Base-by-base conservation (phyloP, 176 grass and related monocot genomes). In the Cocos nucifera region DNA sequence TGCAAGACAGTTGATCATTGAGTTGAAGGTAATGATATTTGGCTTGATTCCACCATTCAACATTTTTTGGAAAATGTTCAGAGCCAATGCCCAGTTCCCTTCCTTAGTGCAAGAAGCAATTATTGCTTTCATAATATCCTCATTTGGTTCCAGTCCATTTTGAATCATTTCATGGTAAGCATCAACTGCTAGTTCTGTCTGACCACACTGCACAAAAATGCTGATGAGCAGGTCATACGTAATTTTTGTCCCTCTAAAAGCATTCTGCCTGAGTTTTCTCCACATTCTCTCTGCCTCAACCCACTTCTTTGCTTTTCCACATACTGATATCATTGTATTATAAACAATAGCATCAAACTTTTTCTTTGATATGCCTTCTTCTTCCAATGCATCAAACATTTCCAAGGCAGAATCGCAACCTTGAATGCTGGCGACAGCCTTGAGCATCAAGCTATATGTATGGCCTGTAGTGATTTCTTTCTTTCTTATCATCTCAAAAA, bases 251-350 rank as follows among this genome's bases (percentile, higher is more conserved):
- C 80, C 78, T 66, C 56, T 77, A 10, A 85, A 64, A 66, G 69
- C 75, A 82, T 69, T 87, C 14, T 85, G 63, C 15, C 17, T 52
- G 16, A 96, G 75, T 49, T 72, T 82, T 82, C 62, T 82, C 91
- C 91, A 96, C 4, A 90, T 61, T 78, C 54, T 85, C 64, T 90
- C 80, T 20, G 71, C 77, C 65, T 90, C 78, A 65, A 70, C 57
- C 80, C 80, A 90, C 60, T 96, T 76, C 75, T 87, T 96, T 3
- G 71, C 80, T 87, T 75, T 87, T 15, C 74, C 86, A 66, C 75
- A 87, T 0, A 71, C 73, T 19, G 91, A 87, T 76, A 96, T 84
- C 91, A 87, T 80, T 17, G 91, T 90, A 79, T 96, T 96, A 56
- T 84, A 96, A 49, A 96, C 80, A 15, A 96, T 77, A 23, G 79